Percentiles rank a stretch among this genome's conserved stretches.
Evolutionary conservation across 345 rosid genomes (phyloP).

Genomic region (Lumnitzera littorea): DNA sequence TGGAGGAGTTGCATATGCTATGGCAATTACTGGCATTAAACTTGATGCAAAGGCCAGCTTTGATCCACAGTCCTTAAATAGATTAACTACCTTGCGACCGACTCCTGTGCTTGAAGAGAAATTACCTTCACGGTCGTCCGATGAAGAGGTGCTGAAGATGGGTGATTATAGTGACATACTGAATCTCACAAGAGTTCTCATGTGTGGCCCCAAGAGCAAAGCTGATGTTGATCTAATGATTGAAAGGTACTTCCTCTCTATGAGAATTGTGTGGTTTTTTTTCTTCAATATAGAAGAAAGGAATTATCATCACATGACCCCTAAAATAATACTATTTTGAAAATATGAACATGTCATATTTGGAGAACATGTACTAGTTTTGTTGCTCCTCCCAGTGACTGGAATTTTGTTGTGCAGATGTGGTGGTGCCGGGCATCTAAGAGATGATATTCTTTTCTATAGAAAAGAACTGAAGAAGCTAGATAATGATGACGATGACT

Average conservation of each 20-base stretch:
- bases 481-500: slow-evolving; percentile 39
- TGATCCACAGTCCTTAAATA: slow-evolving; percentile 18
- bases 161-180: slow-evolving; percentile 97
- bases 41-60: slow-evolving; percentile 50
- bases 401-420: slow-evolving; percentile 40
- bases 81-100: slow-evolving; percentile 22
- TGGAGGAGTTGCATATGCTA: slow-evolving; percentile 89
- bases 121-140: slow-evolving; percentile 41
- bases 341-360: no score
- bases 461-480: slow-evolving; percentile 53
- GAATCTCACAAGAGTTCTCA: slow-evolving; percentile 85
- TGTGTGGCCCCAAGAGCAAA: slow-evolving; percentile 90
- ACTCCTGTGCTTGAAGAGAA: slow-evolving; percentile 22
- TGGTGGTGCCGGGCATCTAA: slow-evolving; percentile 89
- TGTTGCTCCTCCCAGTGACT: slow-evolving; percentile 2
- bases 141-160: slow-evolving; percentile 74
- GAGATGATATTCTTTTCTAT: slow-evolving; percentile 67
- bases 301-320: no score
- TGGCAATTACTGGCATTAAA: slow-evolving; percentile 78
- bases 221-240: slow-evolving; percentile 67
- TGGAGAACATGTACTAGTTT: no score
- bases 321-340: no score
- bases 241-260: slow-evolving; percentile 38
- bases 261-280: not conserved
- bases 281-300: no score